phyloP scores from a whole-genome alignment of 2,329 filamentous ascomycete genomes.

The Trichothecium sympodiale region DNA sequence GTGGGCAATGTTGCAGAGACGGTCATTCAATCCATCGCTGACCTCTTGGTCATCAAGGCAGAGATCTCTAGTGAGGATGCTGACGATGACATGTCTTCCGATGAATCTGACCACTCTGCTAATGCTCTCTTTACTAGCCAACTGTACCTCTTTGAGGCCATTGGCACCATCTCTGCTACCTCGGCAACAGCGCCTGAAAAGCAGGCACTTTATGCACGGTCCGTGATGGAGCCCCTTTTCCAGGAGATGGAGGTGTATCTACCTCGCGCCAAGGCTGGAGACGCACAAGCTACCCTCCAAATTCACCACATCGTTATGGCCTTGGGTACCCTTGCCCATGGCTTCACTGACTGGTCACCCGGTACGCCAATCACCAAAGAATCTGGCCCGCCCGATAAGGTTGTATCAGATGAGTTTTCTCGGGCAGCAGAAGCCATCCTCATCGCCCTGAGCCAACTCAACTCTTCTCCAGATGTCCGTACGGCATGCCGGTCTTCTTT shows the following conservation, averaged over 20 bases:
- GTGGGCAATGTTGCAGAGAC: conserved; percentile 85
- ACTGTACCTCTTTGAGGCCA: conserved; percentile 86
- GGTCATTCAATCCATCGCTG: conserved; percentile 80
- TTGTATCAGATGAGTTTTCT: conserved; percentile 73
- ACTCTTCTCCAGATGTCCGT: conserved; percentile 70
- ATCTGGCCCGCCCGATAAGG: conserved; percentile 43
- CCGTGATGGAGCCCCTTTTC: conserved; percentile 83
- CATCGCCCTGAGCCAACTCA: conserved; percentile 76
- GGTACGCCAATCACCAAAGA: conserved; percentile 24
- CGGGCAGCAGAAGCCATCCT: conserved; percentile 83
- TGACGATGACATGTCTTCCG: conserved; percentile 90
- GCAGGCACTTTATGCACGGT: conserved; percentile 76
- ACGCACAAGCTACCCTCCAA: conserved; percentile 74
- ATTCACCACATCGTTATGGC: conserved; percentile 97
- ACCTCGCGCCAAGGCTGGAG: conserved; percentile 62
- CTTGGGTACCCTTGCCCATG: conserved; percentile 79
- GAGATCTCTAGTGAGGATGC: conserved; percentile 67
- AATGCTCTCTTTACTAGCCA: conserved; percentile 87
- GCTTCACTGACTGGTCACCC: conserved; percentile 83
- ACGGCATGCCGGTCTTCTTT: conserved; percentile 85
- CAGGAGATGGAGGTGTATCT: conserved; percentile 78
- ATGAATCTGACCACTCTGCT: conserved; percentile 81
- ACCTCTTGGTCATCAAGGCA: conserved; percentile 82
- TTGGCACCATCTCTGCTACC: conserved; percentile 85
- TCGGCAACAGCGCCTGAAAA: conserved; percentile 67